Percentiles rank a stretch among this genome's conserved stretches.
Conservation (phyloP, 164 flowering plant species). For the Berberis thunbergii region DNA sequence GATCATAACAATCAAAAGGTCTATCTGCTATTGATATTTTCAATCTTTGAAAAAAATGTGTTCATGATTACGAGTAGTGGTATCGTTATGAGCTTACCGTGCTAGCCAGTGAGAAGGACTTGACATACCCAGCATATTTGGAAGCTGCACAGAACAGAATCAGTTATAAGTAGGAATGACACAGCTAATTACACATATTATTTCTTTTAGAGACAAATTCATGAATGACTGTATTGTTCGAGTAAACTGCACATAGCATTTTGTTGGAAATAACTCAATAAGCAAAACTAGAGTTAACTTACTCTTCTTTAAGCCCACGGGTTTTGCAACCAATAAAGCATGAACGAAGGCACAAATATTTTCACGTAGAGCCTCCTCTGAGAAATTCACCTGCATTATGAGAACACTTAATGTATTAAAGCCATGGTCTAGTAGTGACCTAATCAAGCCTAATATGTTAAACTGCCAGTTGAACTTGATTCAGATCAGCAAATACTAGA, state of each 20-base stretch:
- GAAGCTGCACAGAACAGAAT: constrained; percentile 55
- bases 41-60: not conserved
- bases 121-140: constrained; percentile 90
- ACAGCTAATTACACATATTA: not conserved
- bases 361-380: constrained; percentile 73
- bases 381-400: constrained; percentile 45
- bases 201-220: not conserved
- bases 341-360: constrained; percentile 86
- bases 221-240: too few species aligned
- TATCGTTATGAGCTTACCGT: constrained; percentile 46
- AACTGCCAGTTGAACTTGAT: not conserved
- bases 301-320: constrained; percentile 90
- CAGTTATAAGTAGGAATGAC: not conserved
- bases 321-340: constrained; percentile 89
- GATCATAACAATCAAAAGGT: not conserved
- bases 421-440: not conserved
- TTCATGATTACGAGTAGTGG: not conserved
- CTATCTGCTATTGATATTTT: too few species aligned
- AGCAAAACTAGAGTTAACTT: constrained; percentile 21
- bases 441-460: too few species aligned
- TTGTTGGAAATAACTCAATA: not conserved
- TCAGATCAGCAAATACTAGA: not conserved
- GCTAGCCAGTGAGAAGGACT: constrained; percentile 76
- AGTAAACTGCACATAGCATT: not conserved
- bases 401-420: constrained; percentile 8